Evolutionary conservation across 345 rosid genomes (phyloP).

Genomic region (Rhodamnia rubescens): DNA sequence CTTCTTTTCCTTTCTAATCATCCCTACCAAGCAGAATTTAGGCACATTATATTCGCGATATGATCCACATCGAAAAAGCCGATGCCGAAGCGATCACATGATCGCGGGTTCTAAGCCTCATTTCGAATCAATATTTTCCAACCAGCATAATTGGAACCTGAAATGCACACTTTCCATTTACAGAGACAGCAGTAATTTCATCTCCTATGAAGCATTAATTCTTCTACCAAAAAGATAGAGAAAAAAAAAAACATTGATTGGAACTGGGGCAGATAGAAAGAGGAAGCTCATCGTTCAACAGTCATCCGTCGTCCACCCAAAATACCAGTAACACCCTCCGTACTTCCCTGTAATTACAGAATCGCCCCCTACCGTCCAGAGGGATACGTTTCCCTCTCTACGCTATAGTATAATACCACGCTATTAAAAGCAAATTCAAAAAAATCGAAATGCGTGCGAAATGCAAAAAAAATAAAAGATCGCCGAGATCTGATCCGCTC

Average conservation of each 20-base stretch:
- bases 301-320: neutral
- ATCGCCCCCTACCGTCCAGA: neutral
- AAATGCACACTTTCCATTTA: neutral
- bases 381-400: neutral
- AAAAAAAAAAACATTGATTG: neutral
- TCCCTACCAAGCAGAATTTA: too few relatives aligned
- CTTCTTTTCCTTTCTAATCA: too few relatives aligned
- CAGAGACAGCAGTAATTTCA: neutral
- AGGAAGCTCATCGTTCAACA: neutral
- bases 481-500: neutral
- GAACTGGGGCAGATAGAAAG: neutral
- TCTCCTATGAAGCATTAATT: neutral
- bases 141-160: neutral
- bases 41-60: neutral
- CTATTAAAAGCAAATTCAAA: neutral
- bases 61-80: neutral
- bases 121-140: neutral
- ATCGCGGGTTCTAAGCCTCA: neutral
- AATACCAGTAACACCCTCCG: neutral
- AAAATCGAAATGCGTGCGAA: neutral
- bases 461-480: neutral
- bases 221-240: neutral
- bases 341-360: neutral
- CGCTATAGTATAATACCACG: neutral
- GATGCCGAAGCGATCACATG: neutral